Evolutionary conservation across 2,329 filamentous ascomycete species (phyloP).

Genomic region (Cladosporium sp.): DNA sequence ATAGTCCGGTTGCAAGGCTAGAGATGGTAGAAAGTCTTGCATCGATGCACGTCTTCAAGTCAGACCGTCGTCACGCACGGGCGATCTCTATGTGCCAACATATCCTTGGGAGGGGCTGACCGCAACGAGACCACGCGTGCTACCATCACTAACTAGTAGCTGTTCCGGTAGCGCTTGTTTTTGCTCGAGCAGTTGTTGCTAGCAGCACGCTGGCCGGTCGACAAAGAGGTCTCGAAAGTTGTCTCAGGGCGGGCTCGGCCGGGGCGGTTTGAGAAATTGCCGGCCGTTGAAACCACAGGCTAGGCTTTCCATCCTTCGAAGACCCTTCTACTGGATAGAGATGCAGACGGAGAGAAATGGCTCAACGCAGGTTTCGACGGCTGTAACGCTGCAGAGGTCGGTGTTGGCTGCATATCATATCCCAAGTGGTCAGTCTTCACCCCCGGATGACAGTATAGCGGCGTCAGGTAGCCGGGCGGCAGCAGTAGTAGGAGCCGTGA

Average conservation of each 20-base stretch:
- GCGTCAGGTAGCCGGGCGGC: slow-evolving; percentile 10
- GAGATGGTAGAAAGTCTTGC: slow-evolving; percentile 5
- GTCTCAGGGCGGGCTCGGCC: slow-evolving; percentile 6
- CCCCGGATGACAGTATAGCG: slow-evolving; percentile 3
- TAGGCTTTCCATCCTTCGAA: background rate
- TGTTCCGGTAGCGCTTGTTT: slow-evolving; percentile 1
- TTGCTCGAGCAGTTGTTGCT: slow-evolving; percentile 1
- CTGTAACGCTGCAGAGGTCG: slow-evolving; percentile 3
- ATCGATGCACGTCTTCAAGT: background rate
- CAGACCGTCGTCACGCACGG: slow-evolving; percentile 9
- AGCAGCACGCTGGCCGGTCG: slow-evolving; percentile 3
- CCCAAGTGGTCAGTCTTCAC: slow-evolving; percentile 10
- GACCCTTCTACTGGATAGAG: background rate
- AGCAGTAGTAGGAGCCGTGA: slow-evolving; percentile 5
- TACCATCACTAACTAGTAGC: background rate
- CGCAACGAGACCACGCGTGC: slow-evolving; percentile 8
- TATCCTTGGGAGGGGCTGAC: slow-evolving; percentile 8
- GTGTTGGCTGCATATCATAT: background rate
- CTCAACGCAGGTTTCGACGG: slow-evolving; percentile 6
- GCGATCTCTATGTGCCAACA: slow-evolving; percentile 9
- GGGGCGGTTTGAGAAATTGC: background rate
- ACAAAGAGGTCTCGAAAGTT: slow-evolving; percentile 3
- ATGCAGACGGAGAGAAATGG: background rate
- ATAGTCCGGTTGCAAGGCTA: slow-evolving; percentile 3
- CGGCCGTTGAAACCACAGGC: background rate